These are phyloP conservation scores for Pseudozyma flocculosa DNA, from an alignment of 1,284 basidiomycete genomes.

Conservation along the genomic window DNA sequence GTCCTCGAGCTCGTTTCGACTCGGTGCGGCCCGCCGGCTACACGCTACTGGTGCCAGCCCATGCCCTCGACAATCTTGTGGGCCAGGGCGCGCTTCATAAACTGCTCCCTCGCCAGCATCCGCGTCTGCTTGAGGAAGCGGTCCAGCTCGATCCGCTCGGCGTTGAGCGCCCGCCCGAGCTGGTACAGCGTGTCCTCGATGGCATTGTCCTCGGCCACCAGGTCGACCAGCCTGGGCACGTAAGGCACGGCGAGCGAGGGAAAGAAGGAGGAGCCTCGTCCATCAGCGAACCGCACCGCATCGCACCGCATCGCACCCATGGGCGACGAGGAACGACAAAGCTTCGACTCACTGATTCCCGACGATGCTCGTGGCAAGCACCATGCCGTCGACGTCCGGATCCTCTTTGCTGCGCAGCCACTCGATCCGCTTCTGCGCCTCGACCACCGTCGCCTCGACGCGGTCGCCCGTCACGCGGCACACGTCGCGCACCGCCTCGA, in stretches of 20 bases:
- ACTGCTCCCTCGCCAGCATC: constrained; percentile 53
- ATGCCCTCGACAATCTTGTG: constrained; percentile 47
- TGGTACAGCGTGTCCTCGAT: constrained; percentile 98
- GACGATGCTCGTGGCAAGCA: constrained; percentile 48
- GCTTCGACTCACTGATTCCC: constrained; percentile 34
- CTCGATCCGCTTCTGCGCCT: constrained; percentile 69
- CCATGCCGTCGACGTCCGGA: constrained; percentile 41
- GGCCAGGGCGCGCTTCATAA: constrained; percentile 51
- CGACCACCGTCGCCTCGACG: constrained; percentile 66
- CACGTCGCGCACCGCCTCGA: constrained; percentile 90
- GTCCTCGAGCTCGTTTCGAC: too few species aligned
- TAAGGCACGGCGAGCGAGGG: constrained; percentile 59
- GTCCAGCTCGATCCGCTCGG: constrained; percentile 63
- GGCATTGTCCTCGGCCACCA: constrained; percentile 97
- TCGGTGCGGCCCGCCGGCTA: too few species aligned
- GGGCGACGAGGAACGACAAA: constrained; percentile 59
- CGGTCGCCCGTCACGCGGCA: constrained; percentile 75
- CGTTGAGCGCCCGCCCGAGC: constrained; percentile 86
- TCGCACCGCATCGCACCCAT: too few species aligned
- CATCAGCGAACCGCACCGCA: too few species aligned
- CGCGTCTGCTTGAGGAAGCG: constrained; percentile 54
- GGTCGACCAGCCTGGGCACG: constrained; percentile 68
- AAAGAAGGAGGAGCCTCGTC: too few species aligned
- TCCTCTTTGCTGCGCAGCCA: constrained; percentile 59
- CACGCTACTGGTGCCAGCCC: constrained; percentile 37